A percentile compares a stretch with the other conserved stretches of the same genome.
These are phyloP conservation scores for Chionographis japonica DNA, from an alignment of 106 monocot genomes.

Conservation along the genomic window DNA sequence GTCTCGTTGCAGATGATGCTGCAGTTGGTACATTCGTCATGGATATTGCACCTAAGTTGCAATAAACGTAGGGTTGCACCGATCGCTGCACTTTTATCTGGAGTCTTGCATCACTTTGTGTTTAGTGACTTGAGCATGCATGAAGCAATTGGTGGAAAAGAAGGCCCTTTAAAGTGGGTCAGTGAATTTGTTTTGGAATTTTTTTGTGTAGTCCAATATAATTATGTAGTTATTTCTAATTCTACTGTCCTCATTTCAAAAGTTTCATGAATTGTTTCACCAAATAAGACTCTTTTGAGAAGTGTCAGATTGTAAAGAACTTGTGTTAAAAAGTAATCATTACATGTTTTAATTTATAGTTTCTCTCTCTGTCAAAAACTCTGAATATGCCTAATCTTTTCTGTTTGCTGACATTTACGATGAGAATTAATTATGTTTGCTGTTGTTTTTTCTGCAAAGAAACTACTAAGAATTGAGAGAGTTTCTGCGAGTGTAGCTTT, in stretches of 20 bases:
- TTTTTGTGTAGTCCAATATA: background rate
- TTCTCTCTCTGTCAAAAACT: background rate
- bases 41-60: constrained; percentile 83
- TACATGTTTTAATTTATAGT: background rate
- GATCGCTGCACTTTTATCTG: constrained; percentile 86
- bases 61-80: constrained; percentile 94
- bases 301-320: too few species aligned
- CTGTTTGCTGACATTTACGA: too few species aligned
- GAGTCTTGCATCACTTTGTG: constrained; percentile 65
- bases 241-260: background rate
- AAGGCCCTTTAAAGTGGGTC: constrained; percentile 94
- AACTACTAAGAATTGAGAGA: too few species aligned
- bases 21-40: constrained; percentile 66
- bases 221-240: background rate
- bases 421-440: too few species aligned
- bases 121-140: constrained; percentile 75
- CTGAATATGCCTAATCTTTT: background rate
- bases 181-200: constrained; percentile 18
- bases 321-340: too few species aligned
- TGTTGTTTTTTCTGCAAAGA: too few species aligned
- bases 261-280: too few species aligned
- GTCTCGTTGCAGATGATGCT: constrained; percentile 44
- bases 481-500: too few species aligned
- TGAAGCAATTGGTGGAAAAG: constrained; percentile 30
- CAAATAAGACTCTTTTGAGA: too few species aligned